phyloP scores from a whole-genome alignment of 1,284 basidiomycete species.

The Heterobasidion occidentale region DNA sequence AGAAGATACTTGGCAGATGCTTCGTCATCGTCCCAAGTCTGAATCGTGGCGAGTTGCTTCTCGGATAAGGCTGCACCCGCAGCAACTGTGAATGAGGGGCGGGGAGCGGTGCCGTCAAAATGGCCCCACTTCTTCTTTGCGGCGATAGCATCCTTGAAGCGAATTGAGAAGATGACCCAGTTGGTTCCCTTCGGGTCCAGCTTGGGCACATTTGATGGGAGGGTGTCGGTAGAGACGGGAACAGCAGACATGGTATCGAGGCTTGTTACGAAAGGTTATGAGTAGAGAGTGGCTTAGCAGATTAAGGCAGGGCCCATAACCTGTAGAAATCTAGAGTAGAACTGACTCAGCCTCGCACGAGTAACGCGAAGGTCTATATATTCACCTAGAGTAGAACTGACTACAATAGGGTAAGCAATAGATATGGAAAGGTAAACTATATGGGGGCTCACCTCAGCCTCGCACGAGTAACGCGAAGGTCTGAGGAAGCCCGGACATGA shows the following conservation, averaged over 20 bases:
- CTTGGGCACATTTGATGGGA: neutral
- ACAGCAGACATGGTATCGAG: neutral
- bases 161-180: neutral
- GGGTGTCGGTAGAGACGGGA: neutral
- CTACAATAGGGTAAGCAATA: too few species aligned
- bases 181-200: neutral
- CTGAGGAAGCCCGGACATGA: too few species aligned
- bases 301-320: neutral
- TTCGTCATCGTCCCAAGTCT: neutral
- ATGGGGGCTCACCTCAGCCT: too few species aligned
- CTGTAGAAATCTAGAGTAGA: neutral
- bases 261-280: neutral
- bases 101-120: neutral
- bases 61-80: neutral
- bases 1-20: neutral
- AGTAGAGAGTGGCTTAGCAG: neutral
- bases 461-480: too few species aligned
- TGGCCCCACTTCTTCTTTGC: conserved; percentile 6
- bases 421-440: too few species aligned
- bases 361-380: too few species aligned
- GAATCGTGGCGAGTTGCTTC: neutral
- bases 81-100: neutral
- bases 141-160: conserved; percentile 6
- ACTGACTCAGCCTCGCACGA: too few species aligned
- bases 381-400: too few species aligned